These are phyloP conservation scores for Phyllosticta ampelicida DNA, from an alignment of 2,329 filamentous ascomycete species.

Conservation along the genomic window DNA sequence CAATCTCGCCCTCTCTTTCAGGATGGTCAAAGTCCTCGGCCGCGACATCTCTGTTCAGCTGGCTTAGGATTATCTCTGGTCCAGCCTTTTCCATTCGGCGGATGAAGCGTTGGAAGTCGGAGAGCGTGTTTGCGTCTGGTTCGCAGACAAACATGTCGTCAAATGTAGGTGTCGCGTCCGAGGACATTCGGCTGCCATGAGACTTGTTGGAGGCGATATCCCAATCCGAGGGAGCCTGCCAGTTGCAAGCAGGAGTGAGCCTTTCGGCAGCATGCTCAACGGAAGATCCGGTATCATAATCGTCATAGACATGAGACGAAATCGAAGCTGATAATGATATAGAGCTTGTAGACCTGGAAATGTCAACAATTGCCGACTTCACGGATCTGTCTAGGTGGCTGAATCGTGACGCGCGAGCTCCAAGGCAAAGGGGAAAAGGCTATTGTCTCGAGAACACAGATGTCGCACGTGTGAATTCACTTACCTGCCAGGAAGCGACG, in stretches of 20 bases:
- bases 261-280: not conserved
- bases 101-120: conserved; percentile 43
- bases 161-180: not conserved
- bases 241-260: conserved; percentile 8
- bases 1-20: conserved; percentile 35
- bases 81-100: conserved; percentile 45
- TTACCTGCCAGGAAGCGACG: conserved; percentile 1
- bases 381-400: not conserved
- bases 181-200: conserved; percentile 7
- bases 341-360: not conserved
- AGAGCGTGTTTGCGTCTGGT: conserved; percentile 15
- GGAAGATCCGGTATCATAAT: not conserved
- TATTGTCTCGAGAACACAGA: not conserved
- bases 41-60: conserved; percentile 38
- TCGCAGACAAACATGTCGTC: conserved; percentile 5
- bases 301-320: not conserved
- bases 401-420: not conserved
- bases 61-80: conserved; percentile 41
- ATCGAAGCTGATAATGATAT: not conserved
- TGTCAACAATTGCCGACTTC: not conserved
- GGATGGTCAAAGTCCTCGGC: conserved; percentile 30
- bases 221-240: conserved; percentile 24
- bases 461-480: not conserved
- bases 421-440: not conserved
- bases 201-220: conserved; percentile 18